Percentiles rank a stretch among this genome's conserved stretches.
phyloP scores from a whole-genome alignment of 2,329 filamentous ascomycete species.

The Penicillium aurantiogriseum region DNA sequence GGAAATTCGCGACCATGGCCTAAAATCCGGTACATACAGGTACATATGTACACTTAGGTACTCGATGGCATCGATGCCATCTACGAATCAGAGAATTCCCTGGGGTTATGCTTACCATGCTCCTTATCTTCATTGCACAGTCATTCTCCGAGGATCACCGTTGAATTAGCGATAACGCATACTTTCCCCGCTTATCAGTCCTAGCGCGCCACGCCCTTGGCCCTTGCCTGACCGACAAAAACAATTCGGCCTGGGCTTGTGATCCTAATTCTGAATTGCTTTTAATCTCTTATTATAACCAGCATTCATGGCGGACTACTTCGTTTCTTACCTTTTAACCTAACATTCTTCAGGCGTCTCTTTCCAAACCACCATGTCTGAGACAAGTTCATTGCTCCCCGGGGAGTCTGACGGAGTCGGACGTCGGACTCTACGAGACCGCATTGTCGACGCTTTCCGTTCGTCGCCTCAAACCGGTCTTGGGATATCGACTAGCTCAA shows the following conservation, averaged over 20 bases:
- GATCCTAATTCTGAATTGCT: conserved; percentile 2
- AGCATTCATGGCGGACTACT: conserved; percentile 9
- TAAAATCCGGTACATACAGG: too few species aligned
- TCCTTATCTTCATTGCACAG: not conserved
- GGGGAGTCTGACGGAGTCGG: conserved; percentile 22
- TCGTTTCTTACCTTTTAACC: not conserved
- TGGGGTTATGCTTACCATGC: not conserved
- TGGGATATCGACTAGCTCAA: conserved; percentile 7
- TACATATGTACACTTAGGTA: not conserved
- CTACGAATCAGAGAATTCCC: not conserved
- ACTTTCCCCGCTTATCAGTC: conserved; percentile 21
- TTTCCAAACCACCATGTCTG: conserved; percentile 23
- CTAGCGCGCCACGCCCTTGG: conserved; percentile 12
- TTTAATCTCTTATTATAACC: not conserved
- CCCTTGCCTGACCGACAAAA: conserved; percentile 21
- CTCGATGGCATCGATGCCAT: not conserved
- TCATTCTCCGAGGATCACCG: not conserved
- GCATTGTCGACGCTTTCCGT: conserved; percentile 34
- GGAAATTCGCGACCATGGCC: too few species aligned
- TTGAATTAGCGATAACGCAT: conserved; percentile 3
- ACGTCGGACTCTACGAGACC: conserved; percentile 32
- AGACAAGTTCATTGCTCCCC: conserved; percentile 24
- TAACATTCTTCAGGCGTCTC: not conserved
- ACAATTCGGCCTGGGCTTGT: not conserved
- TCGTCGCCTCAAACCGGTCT: conserved; percentile 14